Conservation (phyloP, 2,329 filamentous ascomycete species). For the Cladosporium halotolerans region DNA sequence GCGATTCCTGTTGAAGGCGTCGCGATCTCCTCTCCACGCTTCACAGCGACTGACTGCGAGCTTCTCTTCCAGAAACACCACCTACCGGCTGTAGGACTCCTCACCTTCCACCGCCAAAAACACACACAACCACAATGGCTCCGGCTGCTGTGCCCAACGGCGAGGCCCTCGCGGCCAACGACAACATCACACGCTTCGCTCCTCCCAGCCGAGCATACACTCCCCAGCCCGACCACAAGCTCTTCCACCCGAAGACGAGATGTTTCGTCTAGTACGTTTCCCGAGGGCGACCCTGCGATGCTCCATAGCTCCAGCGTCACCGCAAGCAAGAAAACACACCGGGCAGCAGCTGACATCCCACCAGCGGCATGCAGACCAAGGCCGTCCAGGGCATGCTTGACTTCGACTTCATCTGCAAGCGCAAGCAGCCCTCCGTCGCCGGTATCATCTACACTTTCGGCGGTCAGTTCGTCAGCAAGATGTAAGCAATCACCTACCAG, state of each 20-base stretch:
- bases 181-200: slow-evolving; percentile 96
- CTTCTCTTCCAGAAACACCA: not conserved
- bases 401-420: slow-evolving; percentile 99
- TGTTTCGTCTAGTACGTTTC: slow-evolving; percentile 86
- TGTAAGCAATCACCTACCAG: slow-evolving; percentile 46
- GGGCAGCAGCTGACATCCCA: slow-evolving; percentile 24
- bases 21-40: not conserved
- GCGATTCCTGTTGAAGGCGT: slow-evolving; percentile 8
- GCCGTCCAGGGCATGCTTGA: slow-evolving; percentile 66
- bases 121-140: slow-evolving; percentile 36
- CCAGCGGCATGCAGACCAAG: slow-evolving; percentile 84
- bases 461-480: slow-evolving; percentile 99
- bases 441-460: slow-evolving; percentile 99
- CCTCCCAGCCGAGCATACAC: slow-evolving; percentile 88
- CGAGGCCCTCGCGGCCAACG: slow-evolving; percentile 67
- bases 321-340: not conserved
- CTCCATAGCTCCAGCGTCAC: not conserved
- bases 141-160: slow-evolving; percentile 32
- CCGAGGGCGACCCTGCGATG: not conserved
- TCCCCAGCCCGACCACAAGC: slow-evolving; percentile 78
- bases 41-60: not conserved
- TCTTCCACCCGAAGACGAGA: slow-evolving; percentile 99
- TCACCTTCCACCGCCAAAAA: slow-evolving; percentile 5
- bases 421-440: slow-evolving; percentile 88
- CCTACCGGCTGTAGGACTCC: slow-evolving; percentile 2